Evolutionary conservation across 306 rosid species (phyloP).

Genomic region (Pterocarpus macrocarpus): DNA sequence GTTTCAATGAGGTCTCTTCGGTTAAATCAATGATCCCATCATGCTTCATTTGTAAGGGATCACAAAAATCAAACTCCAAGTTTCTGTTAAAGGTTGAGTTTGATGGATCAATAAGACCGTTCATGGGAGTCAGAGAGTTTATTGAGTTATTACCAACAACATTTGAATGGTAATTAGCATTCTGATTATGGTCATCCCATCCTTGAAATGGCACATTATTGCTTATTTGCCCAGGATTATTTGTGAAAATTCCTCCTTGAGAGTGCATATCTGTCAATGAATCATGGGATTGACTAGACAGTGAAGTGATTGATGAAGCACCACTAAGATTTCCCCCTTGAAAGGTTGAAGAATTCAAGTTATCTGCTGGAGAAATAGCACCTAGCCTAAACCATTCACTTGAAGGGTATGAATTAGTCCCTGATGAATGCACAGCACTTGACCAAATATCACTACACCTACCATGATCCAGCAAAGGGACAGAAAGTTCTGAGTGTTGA

Average conservation of each 20-base stretch:
- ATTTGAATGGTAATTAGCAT: slow-evolving; percentile 51
- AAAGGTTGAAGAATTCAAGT: slow-evolving; percentile 46
- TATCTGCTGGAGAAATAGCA: slow-evolving; percentile 45
- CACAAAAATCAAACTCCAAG: slow-evolving; percentile 52
- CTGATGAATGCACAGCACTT: slow-evolving; percentile 48
- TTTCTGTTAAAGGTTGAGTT: slow-evolving; percentile 54
- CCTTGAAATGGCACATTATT: slow-evolving; percentile 51
- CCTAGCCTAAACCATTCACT: slow-evolving; percentile 46
- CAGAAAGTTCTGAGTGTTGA: slow-evolving; percentile 55
- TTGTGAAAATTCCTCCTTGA: slow-evolving; percentile 53
- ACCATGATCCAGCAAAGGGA: slow-evolving; percentile 57
- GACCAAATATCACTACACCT: slow-evolving; percentile 66
- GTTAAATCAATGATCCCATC: slow-evolving; percentile 51
- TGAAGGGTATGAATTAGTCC: slow-evolving; percentile 46
- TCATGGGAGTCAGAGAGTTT: slow-evolving; percentile 55
- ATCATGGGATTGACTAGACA: slow-evolving; percentile 51
- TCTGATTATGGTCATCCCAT: slow-evolving; percentile 71
- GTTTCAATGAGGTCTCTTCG: slow-evolving; percentile 50
- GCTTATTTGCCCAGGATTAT: slow-evolving; percentile 45
- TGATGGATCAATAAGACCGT: slow-evolving; percentile 52
- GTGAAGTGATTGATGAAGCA: slow-evolving; percentile 59
- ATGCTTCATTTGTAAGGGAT: slow-evolving; percentile 54
- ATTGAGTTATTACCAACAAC: slow-evolving; percentile 44
- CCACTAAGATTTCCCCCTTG: slow-evolving; percentile 56
- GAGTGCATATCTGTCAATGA: slow-evolving; percentile 51